These are phyloP conservation scores for Myriosclerotinia duriaeana DNA, from an alignment of 2,329 filamentous ascomycete species.

Conservation along the genomic window DNA sequence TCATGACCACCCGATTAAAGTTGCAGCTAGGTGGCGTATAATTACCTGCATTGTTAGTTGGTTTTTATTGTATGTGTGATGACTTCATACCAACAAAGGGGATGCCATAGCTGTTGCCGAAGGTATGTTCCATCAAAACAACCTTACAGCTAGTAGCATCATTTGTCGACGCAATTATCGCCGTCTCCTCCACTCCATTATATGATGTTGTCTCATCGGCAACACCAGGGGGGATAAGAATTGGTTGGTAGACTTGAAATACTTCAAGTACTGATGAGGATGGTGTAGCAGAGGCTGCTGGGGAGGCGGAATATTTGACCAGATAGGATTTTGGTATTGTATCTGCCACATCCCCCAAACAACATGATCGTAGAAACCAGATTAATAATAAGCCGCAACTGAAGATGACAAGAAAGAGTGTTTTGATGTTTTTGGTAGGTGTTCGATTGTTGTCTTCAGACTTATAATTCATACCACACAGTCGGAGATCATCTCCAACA, in stretches of 20 bases:
- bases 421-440: neutral
- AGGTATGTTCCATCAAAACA: slow-evolving; percentile 68
- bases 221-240: slow-evolving; percentile 52
- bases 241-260: slow-evolving; percentile 68
- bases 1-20: slow-evolving; percentile 74
- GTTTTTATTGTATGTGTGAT: slow-evolving; percentile 19
- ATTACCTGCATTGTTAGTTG: slow-evolving; percentile 46
- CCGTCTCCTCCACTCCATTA: slow-evolving; percentile 35
- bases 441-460: neutral
- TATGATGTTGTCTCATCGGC: slow-evolving; percentile 42
- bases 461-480: neutral
- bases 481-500: neutral
- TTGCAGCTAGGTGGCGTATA: slow-evolving; percentile 67
- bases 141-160: slow-evolving; percentile 48
- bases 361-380: slow-evolving; percentile 21
- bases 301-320: slow-evolving; percentile 32
- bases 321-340: slow-evolving; percentile 21
- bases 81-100: slow-evolving; percentile 64
- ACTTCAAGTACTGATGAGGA: slow-evolving; percentile 52
- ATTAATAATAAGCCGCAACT: slow-evolving; percentile 21
- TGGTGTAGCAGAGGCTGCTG: slow-evolving; percentile 33
- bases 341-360: neutral
- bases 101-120: slow-evolving; percentile 69
- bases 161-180: slow-evolving; percentile 32
- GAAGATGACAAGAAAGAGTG: slow-evolving; percentile 1